Evolutionary conservation across 1,139 yeast species (phyloP), one percentile per base, ranked within the genome.

Genomic region (Starmera stellimalicola): DNA sequence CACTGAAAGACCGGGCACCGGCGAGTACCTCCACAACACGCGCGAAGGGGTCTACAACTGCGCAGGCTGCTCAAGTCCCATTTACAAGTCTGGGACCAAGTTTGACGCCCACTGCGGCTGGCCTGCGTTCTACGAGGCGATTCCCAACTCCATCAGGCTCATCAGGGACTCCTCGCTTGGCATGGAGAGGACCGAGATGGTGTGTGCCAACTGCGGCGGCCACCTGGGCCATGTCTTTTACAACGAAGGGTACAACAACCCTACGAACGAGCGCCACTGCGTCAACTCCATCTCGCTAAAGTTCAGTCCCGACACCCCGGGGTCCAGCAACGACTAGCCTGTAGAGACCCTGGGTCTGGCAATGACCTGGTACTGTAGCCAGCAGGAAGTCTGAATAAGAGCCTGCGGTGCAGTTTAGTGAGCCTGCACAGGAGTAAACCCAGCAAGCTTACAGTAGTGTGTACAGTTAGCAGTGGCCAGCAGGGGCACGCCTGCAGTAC

Each of bases 81-180:
- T 91, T 27, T 91, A 91, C 57, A 69, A 70, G 42, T 77, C 95
- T 24, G 65, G 68, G 30, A 71, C 95, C 11, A 91, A 91, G 58
- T 91, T 93, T 49, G 76, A 79, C 38, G 73, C 94, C 16, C 87
- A 85, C 36, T 91, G 98, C 57, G 98, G 98, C 3, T 91, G 98
- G 98, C 98, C 98, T 0, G 87, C 96, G 0, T 91, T 91, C 57
- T 88, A 78, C 54, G 80, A 83, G 37, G 95, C 94, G 5, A 62
- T 88, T 33, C 94, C 95, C 0, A 88, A 87, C 0, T 68, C 95
- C 2, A 66, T 91, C 30, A 68, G 58, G 20, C 64, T 80, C 11
- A 59, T 68, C 41, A 68, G 64, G 18, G 99, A 91, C 55, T 48
- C 37, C 0, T 57, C 77, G 8, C 60, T 60, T 36, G 97, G 97